phyloP scores from a whole-genome alignment of 345 rosid genomes.

The Aegle marmelos region DNA sequence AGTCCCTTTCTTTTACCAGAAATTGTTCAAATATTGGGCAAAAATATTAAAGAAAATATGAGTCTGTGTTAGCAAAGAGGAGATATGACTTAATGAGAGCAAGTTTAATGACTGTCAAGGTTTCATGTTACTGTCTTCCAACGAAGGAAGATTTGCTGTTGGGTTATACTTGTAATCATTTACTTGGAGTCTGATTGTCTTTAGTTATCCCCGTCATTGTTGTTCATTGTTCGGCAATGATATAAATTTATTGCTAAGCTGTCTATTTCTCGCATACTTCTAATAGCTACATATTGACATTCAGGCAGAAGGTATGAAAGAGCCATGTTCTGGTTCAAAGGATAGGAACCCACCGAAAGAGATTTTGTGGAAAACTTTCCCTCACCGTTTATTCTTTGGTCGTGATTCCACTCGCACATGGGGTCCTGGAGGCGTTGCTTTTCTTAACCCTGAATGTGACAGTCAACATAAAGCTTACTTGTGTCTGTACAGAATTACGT shows the following conservation, averaged over 20 bases:
- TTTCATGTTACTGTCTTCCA: neutral
- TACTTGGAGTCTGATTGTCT: neutral
- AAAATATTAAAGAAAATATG: neutral
- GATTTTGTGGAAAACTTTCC: slow-evolving; percentile 62
- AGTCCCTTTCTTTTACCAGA: neutral
- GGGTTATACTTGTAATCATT: neutral
- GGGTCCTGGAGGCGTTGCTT: slow-evolving; percentile 95
- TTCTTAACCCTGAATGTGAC: slow-evolving; percentile 55
- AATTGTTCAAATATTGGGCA: neutral
- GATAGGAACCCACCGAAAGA: slow-evolving; percentile 75
- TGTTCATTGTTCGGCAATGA: neutral
- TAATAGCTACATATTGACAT: neutral
- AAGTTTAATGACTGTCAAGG: neutral
- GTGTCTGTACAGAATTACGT: slow-evolving; percentile 85
- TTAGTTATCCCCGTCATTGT: neutral
- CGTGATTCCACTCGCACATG: slow-evolving; percentile 51
- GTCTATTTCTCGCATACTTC: neutral
- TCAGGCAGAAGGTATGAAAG: slow-evolving; percentile 74
- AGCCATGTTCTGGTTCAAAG: slow-evolving; percentile 62
- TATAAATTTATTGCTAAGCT: neutral
- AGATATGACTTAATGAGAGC: neutral
- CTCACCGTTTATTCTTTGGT: slow-evolving; percentile 84
- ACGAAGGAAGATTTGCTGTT: neutral
- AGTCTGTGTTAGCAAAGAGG: neutral
- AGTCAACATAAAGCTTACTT: slow-evolving; percentile 41